These are phyloP conservation scores for Fusarium sp. DNA, from an alignment of 2,329 filamentous ascomycete species.

Conservation along the genomic window DNA sequence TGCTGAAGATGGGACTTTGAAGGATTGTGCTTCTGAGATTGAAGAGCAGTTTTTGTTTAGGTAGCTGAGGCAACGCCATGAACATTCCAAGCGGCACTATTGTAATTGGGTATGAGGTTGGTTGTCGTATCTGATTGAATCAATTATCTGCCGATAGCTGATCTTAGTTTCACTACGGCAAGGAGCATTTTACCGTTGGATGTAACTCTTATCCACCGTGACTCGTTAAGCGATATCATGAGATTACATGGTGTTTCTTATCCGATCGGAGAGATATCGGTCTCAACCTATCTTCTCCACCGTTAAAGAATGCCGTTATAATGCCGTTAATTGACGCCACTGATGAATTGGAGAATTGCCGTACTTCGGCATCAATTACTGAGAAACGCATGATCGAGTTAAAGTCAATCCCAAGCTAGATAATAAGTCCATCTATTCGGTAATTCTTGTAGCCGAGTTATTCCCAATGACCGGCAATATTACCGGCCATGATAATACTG, in stretches of 20 bases:
- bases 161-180: neutral
- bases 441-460: neutral
- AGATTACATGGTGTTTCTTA: neutral
- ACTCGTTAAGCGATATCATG: neutral
- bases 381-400: neutral
- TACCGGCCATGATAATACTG: neutral
- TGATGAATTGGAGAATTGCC: neutral
- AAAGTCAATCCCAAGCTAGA: neutral
- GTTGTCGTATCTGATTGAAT: neutral
- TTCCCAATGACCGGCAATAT: neutral
- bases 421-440: neutral
- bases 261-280: neutral
- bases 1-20: slow-evolving; percentile 41
- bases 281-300: neutral
- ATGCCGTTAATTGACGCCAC: neutral
- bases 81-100: too few relatives aligned
- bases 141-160: neutral
- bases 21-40: slow-evolving; percentile 45
- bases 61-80: neutral
- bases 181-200: neutral
- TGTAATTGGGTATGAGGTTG: neutral
- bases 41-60: slow-evolving; percentile 44
- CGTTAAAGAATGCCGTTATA: neutral
- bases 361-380: neutral
- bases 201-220: neutral